Evolutionary conservation across 441 rosid species (phyloP), one percentile per base, ranked within the genome.

Genomic region (Croton laevigatus): DNA sequence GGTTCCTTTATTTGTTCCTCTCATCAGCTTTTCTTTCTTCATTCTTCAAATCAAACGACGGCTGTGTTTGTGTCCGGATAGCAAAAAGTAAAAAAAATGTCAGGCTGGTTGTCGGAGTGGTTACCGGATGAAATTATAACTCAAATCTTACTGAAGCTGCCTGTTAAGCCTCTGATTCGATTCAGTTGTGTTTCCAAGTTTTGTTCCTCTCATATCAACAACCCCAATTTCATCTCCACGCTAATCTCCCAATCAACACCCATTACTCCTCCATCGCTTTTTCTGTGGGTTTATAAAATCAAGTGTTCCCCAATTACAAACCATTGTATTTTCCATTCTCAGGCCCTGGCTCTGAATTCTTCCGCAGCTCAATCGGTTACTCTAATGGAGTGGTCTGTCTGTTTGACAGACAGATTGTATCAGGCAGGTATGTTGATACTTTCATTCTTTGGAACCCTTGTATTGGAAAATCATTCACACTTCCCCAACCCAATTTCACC

Each of bases 371-470:
- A 1, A 40, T 23, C 0, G 71, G 71, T 16, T 68, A 52, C 23
- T 68, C 44, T 51, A 58, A 68, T 27, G 54, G 71, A 8, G 1
- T 68, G 17, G 27, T 68, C 3, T 57, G 55, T 63, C 52, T 68
- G 6, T 65, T 65, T 14, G 36, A 36, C 7, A 6, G 23, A 22
- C 55, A 27, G 10, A 19, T 68, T 16, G 8, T 13, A 17, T 6
- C 16, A 16, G 16, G 20, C n/a, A 36, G 44, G 4, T 37, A 17
- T 32, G 40, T 14, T 3, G 23, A 49, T 8, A 48, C 7, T 9
- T 58, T 68, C 64, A 42, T 68, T 12, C 55, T 68, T 9, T 68
- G 71, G 71, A 68, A 68, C 40, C 54, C 71, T 7, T 42, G 52
- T 13, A 57, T 68, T 16, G 45, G 62, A 68, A 68, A 68, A 44